Base-by-base conservation (phyloP, 306 rosid genomes). In the Trifolium subterraneum region DNA sequence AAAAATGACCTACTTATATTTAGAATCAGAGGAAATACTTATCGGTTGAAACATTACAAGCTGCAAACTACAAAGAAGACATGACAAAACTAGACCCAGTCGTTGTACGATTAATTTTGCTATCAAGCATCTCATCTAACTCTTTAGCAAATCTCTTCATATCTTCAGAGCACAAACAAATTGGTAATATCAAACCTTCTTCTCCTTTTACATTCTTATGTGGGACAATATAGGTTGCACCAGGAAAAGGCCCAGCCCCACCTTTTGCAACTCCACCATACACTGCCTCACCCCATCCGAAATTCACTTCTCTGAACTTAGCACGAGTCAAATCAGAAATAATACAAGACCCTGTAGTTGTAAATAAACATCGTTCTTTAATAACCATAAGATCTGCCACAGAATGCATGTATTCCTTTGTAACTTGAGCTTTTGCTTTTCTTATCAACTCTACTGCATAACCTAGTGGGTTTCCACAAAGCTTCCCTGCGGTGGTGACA, bases 251-350 rank as follows among this genome's bases (percentile, higher is more conserved):
- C 13, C 66, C 68, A 2, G 7, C 66, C 19, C 55, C 82, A n/a
- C 41, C 66, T 15, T 11, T 19, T 2, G 86, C 72, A 1, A 15
- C 60, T 8, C 87, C 86, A 7, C 73, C 81, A 74, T 38, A 84
- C 1, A 60, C 29, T 0, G 88, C 73, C 8, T 54, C 71, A 7
- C 90, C 90, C 88, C 90, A 87, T 3, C 96, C 92, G 18, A 86
- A 87, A 44, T 82, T 48, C 5, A 86, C 23, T 11, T 81, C 78
- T 50, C n/a, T 42, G 0, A 67, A 14, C 8, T 76, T 69, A 0
- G 8, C 16, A 18, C 80, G 55, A 0, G 81, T 62, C 0, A 1
- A 0, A 31, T 86, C 80, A 0, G 86, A 78, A 12, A 90, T 82
- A 2, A 38, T 0, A 0, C 3, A 78, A 0, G 83, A n/a, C 0